Percentiles rank a stretch among this genome's conserved stretches.
phyloP scores from a whole-genome alignment of 2,329 filamentous ascomycete genomes.

The Phyllosticta citriasiana region DNA sequence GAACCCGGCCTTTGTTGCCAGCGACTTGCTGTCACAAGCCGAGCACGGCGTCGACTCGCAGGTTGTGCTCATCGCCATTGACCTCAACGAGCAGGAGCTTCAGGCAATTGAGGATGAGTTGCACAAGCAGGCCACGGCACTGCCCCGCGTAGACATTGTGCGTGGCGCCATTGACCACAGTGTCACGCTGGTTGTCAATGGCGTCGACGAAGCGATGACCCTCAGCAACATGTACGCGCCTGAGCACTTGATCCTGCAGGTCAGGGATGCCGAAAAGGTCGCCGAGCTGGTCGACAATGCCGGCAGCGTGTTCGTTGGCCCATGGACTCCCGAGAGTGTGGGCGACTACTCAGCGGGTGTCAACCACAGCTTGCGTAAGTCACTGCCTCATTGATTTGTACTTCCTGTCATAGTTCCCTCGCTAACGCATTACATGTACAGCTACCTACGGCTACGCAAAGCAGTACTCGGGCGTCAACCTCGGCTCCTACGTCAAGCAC shows the following conservation, averaged over 20 bases:
- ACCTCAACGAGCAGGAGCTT: slow-evolving; percentile 62
- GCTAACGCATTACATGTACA: slow-evolving; percentile 26
- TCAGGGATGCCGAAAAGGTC: slow-evolving; percentile 63
- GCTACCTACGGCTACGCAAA: slow-evolving; percentile 97
- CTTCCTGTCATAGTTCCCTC: neutral
- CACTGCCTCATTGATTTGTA: neutral
- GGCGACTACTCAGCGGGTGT: slow-evolving; percentile 97
- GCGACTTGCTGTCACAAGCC: slow-evolving; percentile 86
- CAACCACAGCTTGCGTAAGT: slow-evolving; percentile 93
- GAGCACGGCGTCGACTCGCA: slow-evolving; percentile 96
- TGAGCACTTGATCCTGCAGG: slow-evolving; percentile 89
- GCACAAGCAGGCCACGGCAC: slow-evolving; percentile 71
- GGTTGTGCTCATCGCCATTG: slow-evolving; percentile 81
- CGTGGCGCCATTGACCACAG: slow-evolving; percentile 84
- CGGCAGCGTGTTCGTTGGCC: slow-evolving; percentile 88
- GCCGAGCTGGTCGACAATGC: slow-evolving; percentile 82
- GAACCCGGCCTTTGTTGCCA: slow-evolving; percentile 90
- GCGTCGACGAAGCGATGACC: slow-evolving; percentile 65
- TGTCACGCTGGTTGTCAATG: slow-evolving; percentile 67
- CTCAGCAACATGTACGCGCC: slow-evolving; percentile 93
- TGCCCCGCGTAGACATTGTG: slow-evolving; percentile 90
- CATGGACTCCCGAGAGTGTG: slow-evolving; percentile 96
- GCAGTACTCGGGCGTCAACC: slow-evolving; percentile 95
- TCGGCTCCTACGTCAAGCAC: slow-evolving; percentile 94
- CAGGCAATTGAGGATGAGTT: slow-evolving; percentile 84